Evolutionary conservation across 1,284 basidiomycete genomes (phyloP).

Genomic region (Malassezia cuniculi): DNA sequence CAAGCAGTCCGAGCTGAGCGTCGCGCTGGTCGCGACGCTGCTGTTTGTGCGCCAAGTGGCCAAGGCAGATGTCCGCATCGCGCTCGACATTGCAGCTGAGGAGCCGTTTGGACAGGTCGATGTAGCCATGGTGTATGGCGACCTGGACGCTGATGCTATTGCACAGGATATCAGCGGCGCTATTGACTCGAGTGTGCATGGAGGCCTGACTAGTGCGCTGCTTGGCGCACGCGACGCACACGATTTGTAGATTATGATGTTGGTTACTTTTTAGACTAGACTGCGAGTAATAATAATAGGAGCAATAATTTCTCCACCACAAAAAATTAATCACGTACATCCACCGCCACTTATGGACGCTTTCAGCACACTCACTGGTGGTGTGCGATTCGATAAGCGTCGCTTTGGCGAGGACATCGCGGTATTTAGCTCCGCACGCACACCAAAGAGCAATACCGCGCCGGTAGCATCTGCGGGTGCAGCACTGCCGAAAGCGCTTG

Average conservation of each 20-base stretch:
- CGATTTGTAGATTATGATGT: not conserved
- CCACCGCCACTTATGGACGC: slow-evolving; percentile 35
- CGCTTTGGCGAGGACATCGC: slow-evolving; percentile 60
- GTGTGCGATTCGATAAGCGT: slow-evolving; percentile 58
- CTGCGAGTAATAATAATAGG: too few species aligned
- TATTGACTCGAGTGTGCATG: not conserved
- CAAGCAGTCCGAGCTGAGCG: slow-evolving; percentile 11
- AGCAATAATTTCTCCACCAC: too few species aligned
- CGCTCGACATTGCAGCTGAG: slow-evolving; percentile 18
- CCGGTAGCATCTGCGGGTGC: slow-evolving; percentile 7
- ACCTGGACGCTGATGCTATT: slow-evolving; percentile 9
- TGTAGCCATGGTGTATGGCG: slow-evolving; percentile 26
- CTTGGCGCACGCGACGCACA: not conserved
- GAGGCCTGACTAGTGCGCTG: not conserved
- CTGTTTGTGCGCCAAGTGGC: slow-evolving; percentile 19
- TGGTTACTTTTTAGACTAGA: too few species aligned
- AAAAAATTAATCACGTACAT: too few species aligned
- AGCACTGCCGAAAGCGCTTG: slow-evolving; percentile 28
- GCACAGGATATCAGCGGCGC: not conserved
- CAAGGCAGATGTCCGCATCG: slow-evolving; percentile 24
- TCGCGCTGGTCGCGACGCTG: slow-evolving; percentile 17
- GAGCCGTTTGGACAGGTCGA: slow-evolving; percentile 18
- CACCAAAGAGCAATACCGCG: slow-evolving; percentile 1
- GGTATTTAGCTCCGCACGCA: slow-evolving; percentile 51
- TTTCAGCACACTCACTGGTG: slow-evolving; percentile 37